Conservation (phyloP, 768 basidiomycete species). For the Xerocomellus chrysenteron region DNA sequence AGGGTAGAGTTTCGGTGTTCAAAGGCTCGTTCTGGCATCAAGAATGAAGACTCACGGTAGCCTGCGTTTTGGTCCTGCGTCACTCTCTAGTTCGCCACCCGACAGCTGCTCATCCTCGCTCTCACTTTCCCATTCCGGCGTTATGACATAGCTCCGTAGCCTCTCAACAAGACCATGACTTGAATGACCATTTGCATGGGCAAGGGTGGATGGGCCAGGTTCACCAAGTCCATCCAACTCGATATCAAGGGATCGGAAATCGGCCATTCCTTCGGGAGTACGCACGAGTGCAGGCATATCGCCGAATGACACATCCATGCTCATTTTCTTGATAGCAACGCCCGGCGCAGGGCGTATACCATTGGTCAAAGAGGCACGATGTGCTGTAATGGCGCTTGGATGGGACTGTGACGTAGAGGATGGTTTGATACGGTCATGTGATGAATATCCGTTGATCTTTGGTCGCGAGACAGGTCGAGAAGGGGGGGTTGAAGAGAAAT, state of each 20-base stretch:
- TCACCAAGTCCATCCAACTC: constrained; percentile 43
- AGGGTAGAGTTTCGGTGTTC: background rate
- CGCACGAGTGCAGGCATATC: constrained; percentile 71
- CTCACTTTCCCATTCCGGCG: constrained; percentile 36
- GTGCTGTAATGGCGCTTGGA: background rate
- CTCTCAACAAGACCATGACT: constrained; percentile 19
- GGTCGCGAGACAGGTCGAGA: constrained; percentile 38
- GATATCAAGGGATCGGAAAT: constrained; percentile 59
- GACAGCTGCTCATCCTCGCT: constrained; percentile 33
- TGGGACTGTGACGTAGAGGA: constrained; percentile 25
- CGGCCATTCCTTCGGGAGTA: constrained; percentile 70
- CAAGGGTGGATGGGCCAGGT: constrained; percentile 34
- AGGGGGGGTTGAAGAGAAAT: constrained; percentile 33
- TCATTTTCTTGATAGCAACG: constrained; percentile 11
- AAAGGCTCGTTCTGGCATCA: background rate
- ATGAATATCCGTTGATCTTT: constrained; percentile 42
- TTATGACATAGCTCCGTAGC: constrained; percentile 17
- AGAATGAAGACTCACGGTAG: constrained; percentile 19
- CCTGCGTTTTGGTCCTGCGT: constrained; percentile 65
- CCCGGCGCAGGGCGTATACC: constrained; percentile 15
- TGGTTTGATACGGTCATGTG: constrained; percentile 22
- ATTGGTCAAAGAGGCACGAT: constrained; percentile 16
- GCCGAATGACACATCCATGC: constrained; percentile 51
- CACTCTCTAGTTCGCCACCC: constrained; percentile 28
- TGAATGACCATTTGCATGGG: constrained; percentile 31